These are phyloP conservation scores for Lachancea waltii DNA, from an alignment of 805 yeast genomes.

Conservation along the genomic window DNA sequence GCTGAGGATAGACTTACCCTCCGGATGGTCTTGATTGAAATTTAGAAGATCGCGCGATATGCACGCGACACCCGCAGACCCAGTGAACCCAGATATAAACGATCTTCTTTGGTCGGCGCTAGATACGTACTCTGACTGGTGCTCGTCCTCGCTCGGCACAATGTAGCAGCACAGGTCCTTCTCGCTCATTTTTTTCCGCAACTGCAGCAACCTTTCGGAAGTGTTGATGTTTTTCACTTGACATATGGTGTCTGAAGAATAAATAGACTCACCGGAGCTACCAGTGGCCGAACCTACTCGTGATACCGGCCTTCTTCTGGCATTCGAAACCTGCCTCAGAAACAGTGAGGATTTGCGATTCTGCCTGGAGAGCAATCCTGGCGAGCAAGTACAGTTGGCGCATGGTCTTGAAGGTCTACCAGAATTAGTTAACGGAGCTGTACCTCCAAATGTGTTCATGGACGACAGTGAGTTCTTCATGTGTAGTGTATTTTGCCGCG, in stretches of 20 bases:
- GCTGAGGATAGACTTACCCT: constrained; percentile 70
- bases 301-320: constrained; percentile 28
- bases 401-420: constrained; percentile 45
- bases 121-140: constrained; percentile 85
- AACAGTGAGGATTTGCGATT: constrained; percentile 52
- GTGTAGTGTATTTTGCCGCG: constrained; percentile 6
- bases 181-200: constrained; percentile 60
- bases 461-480: constrained; percentile 10
- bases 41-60: constrained; percentile 47
- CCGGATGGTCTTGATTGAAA: constrained; percentile 36
- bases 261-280: constrained; percentile 31
- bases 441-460: constrained; percentile 4
- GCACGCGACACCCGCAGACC: constrained; percentile 91
- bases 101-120: constrained; percentile 75
- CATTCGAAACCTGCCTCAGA: constrained; percentile 26
- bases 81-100: constrained; percentile 82
- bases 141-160: constrained; percentile 87
- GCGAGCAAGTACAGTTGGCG: constrained; percentile 76
- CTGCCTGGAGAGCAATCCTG: constrained; percentile 68
- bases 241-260: constrained; percentile 37
- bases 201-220: constrained; percentile 48
- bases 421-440: constrained; percentile 12
- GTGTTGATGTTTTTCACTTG: constrained; percentile 44
- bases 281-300: constrained; percentile 14
- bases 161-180: constrained; percentile 65